phyloP scores from a whole-genome alignment of 306 rosid species.

The Abrus precatorius region DNA sequence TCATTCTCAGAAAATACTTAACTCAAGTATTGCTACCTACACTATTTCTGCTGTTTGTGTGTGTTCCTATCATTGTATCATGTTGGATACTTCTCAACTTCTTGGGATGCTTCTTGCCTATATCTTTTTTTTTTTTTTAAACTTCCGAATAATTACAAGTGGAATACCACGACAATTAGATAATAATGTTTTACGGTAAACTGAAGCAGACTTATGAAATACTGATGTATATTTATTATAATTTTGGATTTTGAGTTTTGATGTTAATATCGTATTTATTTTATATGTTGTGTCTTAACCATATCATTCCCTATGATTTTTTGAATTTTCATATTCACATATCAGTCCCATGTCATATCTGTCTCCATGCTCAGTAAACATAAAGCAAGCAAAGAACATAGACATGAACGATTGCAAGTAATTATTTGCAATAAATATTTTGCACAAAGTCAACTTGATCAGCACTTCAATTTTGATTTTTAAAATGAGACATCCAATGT shows the following conservation, averaged over 20 bases:
- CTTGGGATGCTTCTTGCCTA: not conserved
- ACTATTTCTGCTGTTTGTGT: no score
- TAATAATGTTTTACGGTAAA: conserved; percentile 10
- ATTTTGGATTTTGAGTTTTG: conserved; percentile 2
- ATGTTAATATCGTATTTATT: conserved; percentile 1
- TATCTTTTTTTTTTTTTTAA: not conserved
- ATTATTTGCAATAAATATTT: conserved; percentile 17
- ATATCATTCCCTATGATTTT: not conserved
- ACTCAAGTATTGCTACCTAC: no score
- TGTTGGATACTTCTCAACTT: not conserved
- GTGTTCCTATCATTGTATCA: no score
- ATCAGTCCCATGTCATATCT: not conserved
- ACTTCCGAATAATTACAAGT: not conserved
- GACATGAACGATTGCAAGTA: not conserved
- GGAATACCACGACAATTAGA: not conserved
- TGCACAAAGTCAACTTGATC: conserved; percentile 37
- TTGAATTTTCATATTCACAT: not conserved
- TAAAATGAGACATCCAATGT: conserved; percentile 19
- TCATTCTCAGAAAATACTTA: no score
- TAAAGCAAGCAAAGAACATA: conserved; percentile 23
- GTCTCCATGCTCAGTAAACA: not conserved
- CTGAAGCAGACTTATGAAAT: conserved; percentile 1
- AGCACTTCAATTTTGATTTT: conserved; percentile 33
- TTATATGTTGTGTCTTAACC: conserved; percentile 1
- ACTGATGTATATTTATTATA: conserved; percentile 6